A percentile compares a stretch with the other conserved stretches of the same genome.
Conservation (phyloP, 1,284 basidiomycete genomes). For the Leccinum colubrinum region DNA sequence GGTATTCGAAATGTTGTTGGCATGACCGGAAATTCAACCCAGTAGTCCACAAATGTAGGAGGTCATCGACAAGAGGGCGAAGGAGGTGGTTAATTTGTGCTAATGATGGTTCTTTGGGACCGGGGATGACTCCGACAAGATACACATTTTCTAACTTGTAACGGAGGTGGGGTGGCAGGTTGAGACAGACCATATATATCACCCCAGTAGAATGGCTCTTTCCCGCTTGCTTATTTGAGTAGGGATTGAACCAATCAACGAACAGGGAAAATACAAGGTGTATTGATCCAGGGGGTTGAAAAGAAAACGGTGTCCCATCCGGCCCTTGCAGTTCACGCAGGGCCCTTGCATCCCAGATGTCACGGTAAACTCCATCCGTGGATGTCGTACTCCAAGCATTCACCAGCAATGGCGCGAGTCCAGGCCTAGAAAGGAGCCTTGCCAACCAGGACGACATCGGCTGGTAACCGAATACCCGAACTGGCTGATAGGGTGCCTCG, state of each 20-base stretch:
- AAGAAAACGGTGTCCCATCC: not conserved
- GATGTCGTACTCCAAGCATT: no score
- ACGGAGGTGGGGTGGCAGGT: not conserved
- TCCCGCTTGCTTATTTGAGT: not conserved
- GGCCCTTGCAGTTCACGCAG: not conserved
- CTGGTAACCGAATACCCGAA: not conserved
- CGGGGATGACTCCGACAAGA: not conserved
- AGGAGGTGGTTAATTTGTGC: not conserved
- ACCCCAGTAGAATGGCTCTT: not conserved
- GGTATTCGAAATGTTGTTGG: not conserved
- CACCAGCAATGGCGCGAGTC: no score
- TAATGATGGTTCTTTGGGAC: not conserved
- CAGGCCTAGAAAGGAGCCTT: not conserved
- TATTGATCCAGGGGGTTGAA: not conserved
- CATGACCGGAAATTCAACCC: not conserved
- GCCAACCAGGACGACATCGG: not conserved
- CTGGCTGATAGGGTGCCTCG: not conserved
- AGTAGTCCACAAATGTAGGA: not conserved
- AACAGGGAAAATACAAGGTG: not conserved
- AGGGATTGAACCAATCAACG: not conserved
- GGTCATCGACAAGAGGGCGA: not conserved
- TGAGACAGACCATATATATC: not conserved
- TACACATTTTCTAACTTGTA: not conserved
- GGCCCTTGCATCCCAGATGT: not conserved
- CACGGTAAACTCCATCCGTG: no score